These are phyloP conservation scores for Sugiyamaella pinicola DNA, from an alignment of 1,139 yeast genomes.

Conservation along the genomic window DNA sequence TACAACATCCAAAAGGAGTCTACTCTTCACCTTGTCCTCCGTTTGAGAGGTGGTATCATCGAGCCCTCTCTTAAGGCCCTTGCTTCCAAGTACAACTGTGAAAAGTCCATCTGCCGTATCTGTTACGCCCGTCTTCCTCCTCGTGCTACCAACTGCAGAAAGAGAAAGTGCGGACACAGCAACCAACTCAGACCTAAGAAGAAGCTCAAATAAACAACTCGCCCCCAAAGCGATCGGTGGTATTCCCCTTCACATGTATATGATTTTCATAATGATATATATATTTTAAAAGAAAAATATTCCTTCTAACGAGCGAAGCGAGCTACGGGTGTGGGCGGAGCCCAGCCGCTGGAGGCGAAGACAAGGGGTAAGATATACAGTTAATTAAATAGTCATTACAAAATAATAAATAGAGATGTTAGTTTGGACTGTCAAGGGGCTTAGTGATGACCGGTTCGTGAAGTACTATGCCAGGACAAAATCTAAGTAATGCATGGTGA, in stretches of 20 bases:
- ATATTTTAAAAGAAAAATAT: slow-evolving; percentile 21
- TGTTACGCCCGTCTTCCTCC: slow-evolving; percentile 99
- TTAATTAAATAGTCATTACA: background rate
- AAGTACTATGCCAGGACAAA: slow-evolving; percentile 36
- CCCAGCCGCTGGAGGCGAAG: background rate
- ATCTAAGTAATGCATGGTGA: slow-evolving; percentile 49
- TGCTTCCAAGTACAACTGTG: slow-evolving; percentile 99
- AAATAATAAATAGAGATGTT: slow-evolving; percentile 5
- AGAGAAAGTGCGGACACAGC: slow-evolving; percentile 99
- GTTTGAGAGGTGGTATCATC: slow-evolving; percentile 95
- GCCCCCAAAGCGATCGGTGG: slow-evolving; percentile 17
- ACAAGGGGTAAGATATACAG: background rate
- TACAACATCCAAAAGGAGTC: slow-evolving; percentile 96
- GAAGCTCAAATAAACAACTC: slow-evolving; percentile 87
- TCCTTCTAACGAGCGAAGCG: background rate
- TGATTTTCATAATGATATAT: slow-evolving; percentile 17
- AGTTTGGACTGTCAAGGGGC: slow-evolving; percentile 16
- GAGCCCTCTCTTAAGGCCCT: slow-evolving; percentile 99
- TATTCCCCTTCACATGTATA: slow-evolving; percentile 15
- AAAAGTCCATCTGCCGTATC: slow-evolving; percentile 97
- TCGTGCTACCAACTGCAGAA: slow-evolving; percentile 99
- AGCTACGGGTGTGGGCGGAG: background rate
- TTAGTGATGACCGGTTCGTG: slow-evolving; percentile 25
- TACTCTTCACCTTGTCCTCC: slow-evolving; percentile 80
- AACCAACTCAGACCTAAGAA: slow-evolving; percentile 99